Base-by-base conservation (phyloP, 1,139 yeast genomes). In the Suhomyces kunorum region DNA sequence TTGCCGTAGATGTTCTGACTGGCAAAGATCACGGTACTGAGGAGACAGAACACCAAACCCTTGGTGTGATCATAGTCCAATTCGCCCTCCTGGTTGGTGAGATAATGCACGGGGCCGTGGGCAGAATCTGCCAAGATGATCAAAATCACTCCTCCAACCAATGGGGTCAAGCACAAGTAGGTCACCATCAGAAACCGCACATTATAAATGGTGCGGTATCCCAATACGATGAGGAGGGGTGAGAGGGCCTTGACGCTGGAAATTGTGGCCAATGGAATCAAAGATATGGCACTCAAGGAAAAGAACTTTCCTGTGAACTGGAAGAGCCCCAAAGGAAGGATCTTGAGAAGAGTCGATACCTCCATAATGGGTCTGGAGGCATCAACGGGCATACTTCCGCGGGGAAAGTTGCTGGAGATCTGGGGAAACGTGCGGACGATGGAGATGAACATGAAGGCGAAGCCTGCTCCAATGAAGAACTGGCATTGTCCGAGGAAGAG, bases 401-500 rank as follows among this genome's bases (percentile, higher is more conserved):
- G 40, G 1, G 73, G 72, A 43, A 68, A 66, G 27, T 39, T 39
- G 1, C 32, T 29, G 5, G 49, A 39, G 9, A 60, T 28, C 4
- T 43, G 36, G 3, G 69, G 66, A 37, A 53, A 54, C 16, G 39
- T 28, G 36, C 55, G 55, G 3, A 57, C 48, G 6, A 57, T 24
- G 14, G 50, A 28, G 16, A 64, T 57, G 38, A 64, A 54, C 9
- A 48, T 22, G 8, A 58, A 50, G 13, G 72, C 42, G 17, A 71
- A 48, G 1, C 62, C 17, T 5, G 72, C 62, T 7, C 75, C 73
- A 16, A 66, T 63, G 8, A 69, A 44, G 40, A 72, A 76, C 47
- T 76, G 80, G 46, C 66, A 68, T 52, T 71, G 78, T n/a, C 78
- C 71, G 25, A 76, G 59, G 45, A 75, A 73, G 7, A 76, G 55